Percentiles rank a stretch among this genome's conserved stretches.
Evolutionary conservation across 2,329 filamentous ascomycete species (phyloP).

Genomic region (Aspergillus sp.): DNA sequence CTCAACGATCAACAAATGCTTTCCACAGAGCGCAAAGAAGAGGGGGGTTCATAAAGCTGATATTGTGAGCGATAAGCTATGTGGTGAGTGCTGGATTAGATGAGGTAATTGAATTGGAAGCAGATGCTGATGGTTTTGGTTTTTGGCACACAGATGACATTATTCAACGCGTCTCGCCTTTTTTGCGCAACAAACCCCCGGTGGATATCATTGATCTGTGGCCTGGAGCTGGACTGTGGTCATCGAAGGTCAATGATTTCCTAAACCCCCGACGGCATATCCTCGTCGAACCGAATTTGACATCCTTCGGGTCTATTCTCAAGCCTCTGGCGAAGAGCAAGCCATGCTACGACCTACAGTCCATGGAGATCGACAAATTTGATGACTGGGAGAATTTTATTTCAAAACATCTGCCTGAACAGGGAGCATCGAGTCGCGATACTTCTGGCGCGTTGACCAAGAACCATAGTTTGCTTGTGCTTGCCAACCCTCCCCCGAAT

Average conservation of each 20-base stretch:
- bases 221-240: slow-evolving; percentile 76
- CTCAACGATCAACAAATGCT: slow-evolving; percentile 6
- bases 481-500: slow-evolving; percentile 60
- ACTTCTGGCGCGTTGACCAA: slow-evolving; percentile 42
- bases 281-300: slow-evolving; percentile 67
- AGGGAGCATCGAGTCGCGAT: slow-evolving; percentile 39
- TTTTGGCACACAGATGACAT: slow-evolving; percentile 53
- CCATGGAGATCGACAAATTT: slow-evolving; percentile 53
- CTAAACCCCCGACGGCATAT: slow-evolving; percentile 78
- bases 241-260: slow-evolving; percentile 66
- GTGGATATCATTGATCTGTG: slow-evolving; percentile 86
- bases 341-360: slow-evolving; percentile 46
- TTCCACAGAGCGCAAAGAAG: slow-evolving; percentile 5
- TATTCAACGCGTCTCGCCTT: slow-evolving; percentile 63
- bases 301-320: slow-evolving; percentile 59
- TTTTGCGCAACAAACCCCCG: slow-evolving; percentile 64
- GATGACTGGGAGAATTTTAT: slow-evolving; percentile 47
- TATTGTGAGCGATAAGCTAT: slow-evolving; percentile 27
- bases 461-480: slow-evolving; percentile 71
- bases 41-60: slow-evolving; percentile 10
- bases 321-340: slow-evolving; percentile 50
- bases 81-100: slow-evolving; percentile 21
- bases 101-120: background rate
- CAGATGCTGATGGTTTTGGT: background rate
- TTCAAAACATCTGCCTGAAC: slow-evolving; percentile 46